These are phyloP conservation scores for Carnegiea gigantea DNA, from an alignment of 179 eudicot genomes.

Conservation along the genomic window DNA sequence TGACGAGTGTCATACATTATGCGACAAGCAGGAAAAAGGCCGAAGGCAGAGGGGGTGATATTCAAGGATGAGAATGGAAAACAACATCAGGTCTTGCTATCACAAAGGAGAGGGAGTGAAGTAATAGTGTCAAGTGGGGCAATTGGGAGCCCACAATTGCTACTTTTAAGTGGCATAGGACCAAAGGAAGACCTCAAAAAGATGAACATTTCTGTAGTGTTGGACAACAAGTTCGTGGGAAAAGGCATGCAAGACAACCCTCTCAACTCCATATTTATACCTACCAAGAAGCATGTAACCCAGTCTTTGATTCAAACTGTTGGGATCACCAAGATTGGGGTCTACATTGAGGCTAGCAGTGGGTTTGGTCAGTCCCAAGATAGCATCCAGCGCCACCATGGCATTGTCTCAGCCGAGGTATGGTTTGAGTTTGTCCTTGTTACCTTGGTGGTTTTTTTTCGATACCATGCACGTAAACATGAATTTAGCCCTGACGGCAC, in stretches of 20 bases:
- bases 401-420: conserved; percentile 75
- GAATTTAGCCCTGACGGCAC: background rate
- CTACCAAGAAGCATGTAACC: conserved; percentile 48
- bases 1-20: background rate
- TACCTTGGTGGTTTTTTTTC: background rate
- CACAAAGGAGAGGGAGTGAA: conserved; percentile 57
- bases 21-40: conserved; percentile 47
- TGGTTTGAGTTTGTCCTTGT: background rate
- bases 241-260: conserved; percentile 90
- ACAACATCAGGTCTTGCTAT: conserved; percentile 50
- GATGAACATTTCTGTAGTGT: conserved; percentile 65
- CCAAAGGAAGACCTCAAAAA: conserved; percentile 65
- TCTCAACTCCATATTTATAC: conserved; percentile 70
- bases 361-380: conserved; percentile 62
- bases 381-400: conserved; percentile 65
- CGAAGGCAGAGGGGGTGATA: conserved; percentile 75
- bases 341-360: conserved; percentile 90
- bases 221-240: conserved; percentile 70
- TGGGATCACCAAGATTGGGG: conserved; percentile 85
- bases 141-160: conserved; percentile 86
- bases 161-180: conserved; percentile 91
- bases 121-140: conserved; percentile 83
- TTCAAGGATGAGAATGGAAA: conserved; percentile 88
- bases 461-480: background rate
- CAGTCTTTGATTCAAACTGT: conserved; percentile 88